Evolutionary conservation across 2,329 filamentous ascomycete genomes (phyloP).

Genomic region (Penicillium italicum): DNA sequence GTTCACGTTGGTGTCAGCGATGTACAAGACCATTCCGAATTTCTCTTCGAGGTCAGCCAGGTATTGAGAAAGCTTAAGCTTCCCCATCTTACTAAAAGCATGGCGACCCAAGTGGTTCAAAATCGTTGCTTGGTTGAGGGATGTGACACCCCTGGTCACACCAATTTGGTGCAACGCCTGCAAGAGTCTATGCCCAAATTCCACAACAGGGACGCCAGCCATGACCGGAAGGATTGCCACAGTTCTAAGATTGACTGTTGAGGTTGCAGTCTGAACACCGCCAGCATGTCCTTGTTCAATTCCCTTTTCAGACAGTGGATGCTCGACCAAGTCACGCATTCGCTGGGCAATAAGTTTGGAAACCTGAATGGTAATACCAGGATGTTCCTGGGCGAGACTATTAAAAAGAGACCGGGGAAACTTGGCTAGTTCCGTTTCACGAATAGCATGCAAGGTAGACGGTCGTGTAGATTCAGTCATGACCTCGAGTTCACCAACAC

Average conservation of each 20-base stretch:
- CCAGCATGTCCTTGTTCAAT: constrained; percentile 60
- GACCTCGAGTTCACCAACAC: constrained; percentile 93
- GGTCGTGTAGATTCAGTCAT: constrained; percentile 90
- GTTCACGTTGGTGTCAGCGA: constrained; percentile 95
- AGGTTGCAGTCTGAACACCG: constrained; percentile 58
- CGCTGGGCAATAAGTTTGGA: constrained; percentile 96
- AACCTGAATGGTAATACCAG: constrained; percentile 97
- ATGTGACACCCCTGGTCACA: constrained; percentile 82
- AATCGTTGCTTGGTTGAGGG: constrained; percentile 88
- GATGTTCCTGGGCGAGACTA: constrained; percentile 93
- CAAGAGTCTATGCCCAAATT: constrained; percentile 87
- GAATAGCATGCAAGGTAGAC: constrained; percentile 89
- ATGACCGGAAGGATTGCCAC: constrained; percentile 90
- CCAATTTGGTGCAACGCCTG: constrained; percentile 87
- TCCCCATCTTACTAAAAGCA: constrained; percentile 96
- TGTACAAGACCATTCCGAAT: constrained; percentile 90
- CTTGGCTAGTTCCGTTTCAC: constrained; percentile 93
- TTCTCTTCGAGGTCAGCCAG: constrained; percentile 96
- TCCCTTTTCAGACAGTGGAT: constrained; percentile 64
- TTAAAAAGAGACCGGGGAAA: constrained; percentile 96
- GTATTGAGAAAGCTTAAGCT: constrained; percentile 91
- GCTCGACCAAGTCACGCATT: constrained; percentile 85
- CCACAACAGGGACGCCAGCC: constrained; percentile 84
- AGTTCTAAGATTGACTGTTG: constrained; percentile 86
- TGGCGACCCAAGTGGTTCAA: constrained; percentile 92